Evolutionary conservation across 78 protist species (phyloP).

Genomic region (Thecamonas trahens): DNA sequence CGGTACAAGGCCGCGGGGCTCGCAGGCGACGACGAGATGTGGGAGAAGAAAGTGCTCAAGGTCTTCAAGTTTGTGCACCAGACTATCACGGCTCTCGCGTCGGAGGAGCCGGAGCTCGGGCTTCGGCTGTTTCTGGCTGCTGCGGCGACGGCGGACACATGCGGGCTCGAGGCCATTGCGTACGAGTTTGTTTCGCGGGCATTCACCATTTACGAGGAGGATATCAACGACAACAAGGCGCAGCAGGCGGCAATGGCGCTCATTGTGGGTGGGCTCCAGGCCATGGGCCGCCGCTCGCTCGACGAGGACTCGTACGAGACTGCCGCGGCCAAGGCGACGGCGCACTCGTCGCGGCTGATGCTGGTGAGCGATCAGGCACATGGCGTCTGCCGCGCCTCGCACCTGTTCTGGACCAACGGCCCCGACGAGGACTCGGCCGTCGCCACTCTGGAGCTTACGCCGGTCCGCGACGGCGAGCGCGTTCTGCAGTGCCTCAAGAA

Average conservation of each 20-base stretch:
- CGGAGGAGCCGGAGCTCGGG: conserved; percentile 45
- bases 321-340: conserved; percentile 34
- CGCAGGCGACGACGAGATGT: conserved; percentile 3
- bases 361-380: conserved; percentile 85
- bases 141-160: conserved; percentile 64
- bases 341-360: conserved; percentile 42
- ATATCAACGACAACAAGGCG: conserved; percentile 57
- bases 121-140: conserved; percentile 73
- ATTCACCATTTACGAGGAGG: conserved; percentile 82
- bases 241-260: conserved; percentile 56
- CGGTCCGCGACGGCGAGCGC: conserved; percentile 26
- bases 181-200: conserved; percentile 79
- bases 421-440: background rate
- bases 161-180: conserved; percentile 41
- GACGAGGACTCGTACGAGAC: conserved; percentile 74
- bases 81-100: conserved; percentile 42
- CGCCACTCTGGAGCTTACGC: background rate
- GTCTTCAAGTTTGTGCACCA: conserved; percentile 52
- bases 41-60: conserved; percentile 27
- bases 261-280: conserved; percentile 43
- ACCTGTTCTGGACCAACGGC: conserved; percentile 70
- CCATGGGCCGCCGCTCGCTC: conserved; percentile 11
- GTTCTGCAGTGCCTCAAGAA: conserved; percentile 67
- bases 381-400: conserved; percentile 48
- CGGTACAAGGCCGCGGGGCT: background rate